Base-by-base conservation (phyloP, 768 basidiomycete species). In the Lactifluus piperatus region DNA sequence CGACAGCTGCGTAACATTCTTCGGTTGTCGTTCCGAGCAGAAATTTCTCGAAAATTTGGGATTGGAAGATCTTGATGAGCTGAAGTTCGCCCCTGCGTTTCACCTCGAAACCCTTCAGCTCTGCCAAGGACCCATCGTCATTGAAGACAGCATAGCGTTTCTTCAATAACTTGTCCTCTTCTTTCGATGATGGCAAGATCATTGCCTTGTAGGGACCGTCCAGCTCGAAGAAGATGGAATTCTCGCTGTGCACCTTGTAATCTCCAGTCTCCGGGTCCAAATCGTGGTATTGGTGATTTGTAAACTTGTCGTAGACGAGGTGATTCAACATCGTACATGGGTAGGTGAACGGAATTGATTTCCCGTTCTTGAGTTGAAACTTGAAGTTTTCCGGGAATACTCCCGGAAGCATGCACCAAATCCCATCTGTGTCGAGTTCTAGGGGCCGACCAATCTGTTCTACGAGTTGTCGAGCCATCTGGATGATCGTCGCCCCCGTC, bases 291-390 rank as follows among this genome's bases (percentile, higher is more conserved):
- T 98, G 95, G 63, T 98, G 82, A 68, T 99, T 98, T 54, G 97
- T 99, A 74, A 98, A 98, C 66, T 86, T 77, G 36, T 87, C 94
- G 67, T 98, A 81, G 43, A 98, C 95, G 62, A 98, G 85, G 68
- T 99, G 97, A 68, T 99, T 99, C 61, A 99, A 83, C 95, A 99
- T 99, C 5, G 94, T 98, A 72, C 97, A 98, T 0, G 97, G 97
- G 69, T 98, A 99, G 20, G 94, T 97, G 66, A 99, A 85, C 7
- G 78, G 76, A 63, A 97, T 84, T 7, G 85, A 75, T 76, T 97
- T 97, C 58, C 97, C 95, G 66, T 81, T 86, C 46, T 77, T 76
- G 59, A 97, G 79, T 69, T 94, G 85, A 79, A 98, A 97, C 71
- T 85, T 86, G 84, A 97, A 98, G 72, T 97, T 91, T 73, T 98